These are phyloP conservation scores for Kickxella alabastrina DNA, from an alignment of 192 early-diverging fungal species.

Conservation along the genomic window DNA sequence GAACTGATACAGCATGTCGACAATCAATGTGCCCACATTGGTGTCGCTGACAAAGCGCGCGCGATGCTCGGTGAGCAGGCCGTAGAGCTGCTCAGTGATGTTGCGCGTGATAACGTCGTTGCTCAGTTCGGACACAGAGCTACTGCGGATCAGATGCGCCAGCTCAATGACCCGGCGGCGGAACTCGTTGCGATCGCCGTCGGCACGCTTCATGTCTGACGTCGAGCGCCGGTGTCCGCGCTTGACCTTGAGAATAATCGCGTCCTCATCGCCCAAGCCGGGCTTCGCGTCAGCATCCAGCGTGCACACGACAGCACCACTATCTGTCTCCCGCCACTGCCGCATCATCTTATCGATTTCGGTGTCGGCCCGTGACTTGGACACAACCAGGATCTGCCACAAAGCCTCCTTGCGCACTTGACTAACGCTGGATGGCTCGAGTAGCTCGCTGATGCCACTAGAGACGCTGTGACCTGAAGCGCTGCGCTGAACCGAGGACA, in stretches of 20 bases:
- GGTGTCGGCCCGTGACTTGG: conserved; percentile 46
- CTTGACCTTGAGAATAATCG: conserved; percentile 52
- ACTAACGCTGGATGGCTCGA: conserved; percentile 49
- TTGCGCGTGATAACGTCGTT: conserved; percentile 33
- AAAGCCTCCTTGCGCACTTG: conserved; percentile 47
- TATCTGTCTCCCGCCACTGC: conserved; percentile 42
- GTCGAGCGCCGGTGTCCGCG: conserved; percentile 46
- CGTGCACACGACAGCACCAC: conserved; percentile 30
- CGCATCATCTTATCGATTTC: conserved; percentile 50
- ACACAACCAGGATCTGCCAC: conserved; percentile 51
- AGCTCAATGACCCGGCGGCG: conserved; percentile 46
- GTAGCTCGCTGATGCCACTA: conserved; percentile 50
- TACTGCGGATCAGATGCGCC: conserved; percentile 29
- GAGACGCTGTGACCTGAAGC: conserved; percentile 46
- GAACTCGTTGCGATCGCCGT: conserved; percentile 45
- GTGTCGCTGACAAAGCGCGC: conserved; percentile 42
- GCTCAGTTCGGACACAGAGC: conserved; percentile 48
- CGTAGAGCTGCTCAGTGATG: conserved; percentile 48
- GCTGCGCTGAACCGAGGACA: conserved; percentile 43
- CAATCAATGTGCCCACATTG: conserved; percentile 38
- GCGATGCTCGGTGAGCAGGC: conserved; percentile 48
- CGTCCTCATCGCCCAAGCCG: conserved; percentile 38
- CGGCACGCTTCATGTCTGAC: conserved; percentile 41
- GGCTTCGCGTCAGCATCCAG: conserved; percentile 38
- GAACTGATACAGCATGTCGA: conserved; percentile 51